A percentile compares a stretch with the other conserved stretches of the same genome.
phyloP scores from a whole-genome alignment of 2,329 filamentous ascomycete species.

The Exophiala aquamarina region DNA sequence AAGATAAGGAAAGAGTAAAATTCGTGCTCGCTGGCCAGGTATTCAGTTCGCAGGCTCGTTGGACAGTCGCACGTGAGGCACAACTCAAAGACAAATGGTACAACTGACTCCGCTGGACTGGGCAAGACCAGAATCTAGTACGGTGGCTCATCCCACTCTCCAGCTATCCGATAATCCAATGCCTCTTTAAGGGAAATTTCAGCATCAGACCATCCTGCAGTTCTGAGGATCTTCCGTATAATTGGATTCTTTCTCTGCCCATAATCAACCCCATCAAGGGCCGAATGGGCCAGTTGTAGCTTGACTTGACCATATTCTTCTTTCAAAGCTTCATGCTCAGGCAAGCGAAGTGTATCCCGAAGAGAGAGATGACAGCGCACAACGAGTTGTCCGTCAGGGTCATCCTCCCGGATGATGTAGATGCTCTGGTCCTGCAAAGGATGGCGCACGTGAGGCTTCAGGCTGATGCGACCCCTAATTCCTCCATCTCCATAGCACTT shows the following conservation, averaged over 20 bases:
- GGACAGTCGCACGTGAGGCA: no score
- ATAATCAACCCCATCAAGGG: constrained; percentile 23
- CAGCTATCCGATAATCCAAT: background rate
- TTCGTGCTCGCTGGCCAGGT: no score
- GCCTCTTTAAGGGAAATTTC: constrained; percentile 6
- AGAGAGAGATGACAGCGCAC: constrained; percentile 24
- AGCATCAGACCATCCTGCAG: constrained; percentile 19
- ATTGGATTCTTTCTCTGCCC: constrained; percentile 19
- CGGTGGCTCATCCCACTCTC: background rate
- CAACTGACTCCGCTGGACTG: no score
- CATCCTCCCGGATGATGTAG: constrained; percentile 22
- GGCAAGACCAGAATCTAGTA: background rate
- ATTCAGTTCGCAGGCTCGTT: no score
- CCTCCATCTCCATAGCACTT: constrained; percentile 27
- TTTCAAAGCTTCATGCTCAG: constrained; percentile 18
- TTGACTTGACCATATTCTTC: constrained; percentile 27
- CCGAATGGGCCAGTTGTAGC: constrained; percentile 21
- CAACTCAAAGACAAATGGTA: no score
- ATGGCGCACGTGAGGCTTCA: constrained; percentile 19
- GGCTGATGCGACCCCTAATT: constrained; percentile 23
- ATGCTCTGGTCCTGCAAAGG: constrained; percentile 19
- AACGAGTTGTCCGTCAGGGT: constrained; percentile 20
- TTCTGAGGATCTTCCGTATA: constrained; percentile 18
- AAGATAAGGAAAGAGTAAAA: no score
- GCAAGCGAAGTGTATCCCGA: constrained; percentile 15